These are phyloP conservation scores for Alopecurus myosuroides DNA, from an alignment of 176 grass and related monocot species.

Conservation along the genomic window DNA sequence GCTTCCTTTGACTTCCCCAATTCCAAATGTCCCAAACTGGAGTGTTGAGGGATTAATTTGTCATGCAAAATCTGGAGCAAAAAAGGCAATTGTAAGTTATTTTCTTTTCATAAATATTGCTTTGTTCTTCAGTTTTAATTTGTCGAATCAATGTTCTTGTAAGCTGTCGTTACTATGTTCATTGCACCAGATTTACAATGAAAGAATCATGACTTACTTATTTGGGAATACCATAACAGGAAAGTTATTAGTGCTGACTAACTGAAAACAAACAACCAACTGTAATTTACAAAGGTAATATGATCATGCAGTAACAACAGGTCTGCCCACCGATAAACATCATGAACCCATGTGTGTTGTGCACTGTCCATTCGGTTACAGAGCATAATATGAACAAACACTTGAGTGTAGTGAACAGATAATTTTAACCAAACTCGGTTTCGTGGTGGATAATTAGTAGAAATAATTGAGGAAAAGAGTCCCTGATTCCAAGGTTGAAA, in stretches of 20 bases:
- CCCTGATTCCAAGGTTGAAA: not conserved
- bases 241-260: not conserved
- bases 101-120: not conserved
- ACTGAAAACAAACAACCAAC: not conserved
- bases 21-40: slow-evolving; percentile 29
- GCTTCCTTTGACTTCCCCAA: slow-evolving; percentile 36
- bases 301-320: not conserved
- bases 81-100: slow-evolving; percentile 28
- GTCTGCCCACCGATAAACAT: not conserved
- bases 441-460: not conserved
- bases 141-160: not conserved
- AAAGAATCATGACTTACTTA: not conserved
- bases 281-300: not conserved
- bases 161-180: not conserved
- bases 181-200: not conserved
- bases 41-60: slow-evolving; percentile 40
- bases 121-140: not conserved
- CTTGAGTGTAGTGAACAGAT: not conserved
- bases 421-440: not conserved
- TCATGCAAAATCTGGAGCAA: slow-evolving; percentile 8
- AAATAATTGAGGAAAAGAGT: not conserved
- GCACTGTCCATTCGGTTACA: not conserved
- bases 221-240: not conserved
- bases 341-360: not conserved
- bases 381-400: not conserved